These are phyloP conservation scores for Kernera saxatilis DNA, from an alignment of 345 rosid species.

Conservation along the genomic window DNA sequence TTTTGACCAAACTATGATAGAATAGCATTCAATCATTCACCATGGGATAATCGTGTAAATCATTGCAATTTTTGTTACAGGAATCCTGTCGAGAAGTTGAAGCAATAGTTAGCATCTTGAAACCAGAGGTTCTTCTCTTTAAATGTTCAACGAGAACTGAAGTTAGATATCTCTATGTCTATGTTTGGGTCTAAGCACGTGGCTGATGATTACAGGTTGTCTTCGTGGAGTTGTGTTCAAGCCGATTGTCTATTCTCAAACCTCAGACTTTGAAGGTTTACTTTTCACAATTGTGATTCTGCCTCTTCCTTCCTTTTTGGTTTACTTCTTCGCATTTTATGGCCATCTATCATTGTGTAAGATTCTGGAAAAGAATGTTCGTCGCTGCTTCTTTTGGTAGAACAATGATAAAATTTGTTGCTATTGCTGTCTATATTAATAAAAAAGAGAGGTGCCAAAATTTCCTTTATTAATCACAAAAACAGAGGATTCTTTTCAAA, in stretches of 20 bases:
- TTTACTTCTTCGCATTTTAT: neutral
- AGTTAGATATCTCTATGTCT: neutral
- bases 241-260: constrained; percentile 68
- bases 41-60: constrained; percentile 2
- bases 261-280: constrained; percentile 80
- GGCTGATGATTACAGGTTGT: constrained; percentile 55
- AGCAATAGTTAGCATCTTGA: constrained; percentile 64
- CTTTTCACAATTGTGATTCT: neutral
- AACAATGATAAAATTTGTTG: neutral
- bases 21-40: constrained; percentile 28
- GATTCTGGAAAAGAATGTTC: neutral
- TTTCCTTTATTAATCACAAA: neutral
- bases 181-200: neutral
- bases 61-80: constrained; percentile 7
- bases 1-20: neutral
- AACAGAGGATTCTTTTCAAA: neutral
- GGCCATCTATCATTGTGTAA: neutral
- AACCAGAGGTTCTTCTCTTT: constrained; percentile 72
- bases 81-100: constrained; percentile 52
- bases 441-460: neutral
- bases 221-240: constrained; percentile 87
- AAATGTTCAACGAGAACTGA: constrained; percentile 1
- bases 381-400: neutral
- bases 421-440: neutral
- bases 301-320: constrained; percentile 8